These are phyloP conservation scores for Naganishia liquefaciens DNA, from an alignment of 1,284 basidiomycete genomes.

Conservation along the genomic window DNA sequence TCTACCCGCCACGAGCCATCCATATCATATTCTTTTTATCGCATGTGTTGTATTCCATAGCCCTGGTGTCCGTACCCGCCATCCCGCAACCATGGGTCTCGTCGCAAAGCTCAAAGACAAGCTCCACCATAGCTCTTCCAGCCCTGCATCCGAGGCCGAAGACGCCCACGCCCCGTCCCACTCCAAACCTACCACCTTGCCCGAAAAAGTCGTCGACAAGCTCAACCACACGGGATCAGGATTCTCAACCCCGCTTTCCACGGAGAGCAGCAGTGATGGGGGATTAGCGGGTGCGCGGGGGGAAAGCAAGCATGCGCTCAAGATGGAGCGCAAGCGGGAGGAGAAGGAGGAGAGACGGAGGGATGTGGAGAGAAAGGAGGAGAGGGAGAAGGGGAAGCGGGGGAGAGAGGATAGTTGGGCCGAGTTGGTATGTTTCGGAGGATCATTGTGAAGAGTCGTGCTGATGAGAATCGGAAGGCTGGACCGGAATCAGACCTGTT, in stretches of 20 bases:
- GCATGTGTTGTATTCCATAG: too few species aligned
- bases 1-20: not conserved
- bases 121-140: constrained; percentile 6
- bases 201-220: constrained; percentile 9
- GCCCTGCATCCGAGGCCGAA: constrained; percentile 8
- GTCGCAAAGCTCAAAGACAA: constrained; percentile 25
- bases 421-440: not conserved
- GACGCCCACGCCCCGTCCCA: not conserved
- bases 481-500: constrained; percentile 22
- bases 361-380: constrained; percentile 25
- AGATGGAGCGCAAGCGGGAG: constrained; percentile 35
- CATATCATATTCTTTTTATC: too few species aligned
- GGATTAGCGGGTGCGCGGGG: not conserved
- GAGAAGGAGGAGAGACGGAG: constrained; percentile 29
- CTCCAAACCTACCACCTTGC: not conserved
- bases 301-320: constrained; percentile 17
- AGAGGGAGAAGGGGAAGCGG: constrained; percentile 29
- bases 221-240: not conserved
- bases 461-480: not conserved
- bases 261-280: constrained; percentile 4
- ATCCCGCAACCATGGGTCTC: constrained; percentile 4
- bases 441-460: not conserved
- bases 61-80: not conserved
- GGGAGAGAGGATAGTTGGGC: constrained; percentile 16
- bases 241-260: not conserved